Percentiles rank a stretch among this genome's conserved stretches.
These are phyloP conservation scores for Megacollybia platyphylla DNA, from an alignment of 1,284 basidiomycete genomes.

Conservation along the genomic window DNA sequence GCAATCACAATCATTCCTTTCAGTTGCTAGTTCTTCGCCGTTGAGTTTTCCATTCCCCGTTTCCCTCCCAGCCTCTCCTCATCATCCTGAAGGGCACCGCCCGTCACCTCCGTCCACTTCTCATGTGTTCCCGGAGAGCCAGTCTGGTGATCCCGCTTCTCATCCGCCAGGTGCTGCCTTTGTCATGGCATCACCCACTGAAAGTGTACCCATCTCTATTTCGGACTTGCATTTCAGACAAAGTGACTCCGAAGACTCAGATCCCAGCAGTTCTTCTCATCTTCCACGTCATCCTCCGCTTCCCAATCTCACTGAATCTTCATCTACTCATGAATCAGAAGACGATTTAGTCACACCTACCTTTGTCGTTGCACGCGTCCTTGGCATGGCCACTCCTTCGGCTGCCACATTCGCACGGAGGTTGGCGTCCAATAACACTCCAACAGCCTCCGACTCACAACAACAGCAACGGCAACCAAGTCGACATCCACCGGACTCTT, in stretches of 20 bases:
- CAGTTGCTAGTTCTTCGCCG: slow-evolving; percentile 14
- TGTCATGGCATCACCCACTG: slow-evolving; percentile 37
- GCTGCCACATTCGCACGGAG: not conserved
- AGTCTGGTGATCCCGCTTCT: not conserved
- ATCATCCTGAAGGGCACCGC: slow-evolving; percentile 15
- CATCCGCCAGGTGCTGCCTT: slow-evolving; percentile 5
- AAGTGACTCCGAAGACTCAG: slow-evolving; percentile 27
- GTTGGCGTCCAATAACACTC: too few relatives aligned
- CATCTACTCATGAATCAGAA: slow-evolving; percentile 24
- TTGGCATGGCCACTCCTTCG: not conserved
- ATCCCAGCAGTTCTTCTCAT: not conserved
- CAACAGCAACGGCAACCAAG: too few relatives aligned
- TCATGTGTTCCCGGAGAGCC: slow-evolving; percentile 1
- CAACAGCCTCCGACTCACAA: too few relatives aligned
- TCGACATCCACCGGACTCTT: too few relatives aligned
- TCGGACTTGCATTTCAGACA: slow-evolving; percentile 54
- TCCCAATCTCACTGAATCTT: slow-evolving; percentile 33
- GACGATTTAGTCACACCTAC: not conserved
- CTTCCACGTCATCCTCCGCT: slow-evolving; percentile 5
- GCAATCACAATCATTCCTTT: slow-evolving; percentile 2
- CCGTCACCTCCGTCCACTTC: slow-evolving; percentile 8
- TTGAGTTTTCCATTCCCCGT: slow-evolving; percentile 26
- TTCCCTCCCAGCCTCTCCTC: slow-evolving; percentile 26
- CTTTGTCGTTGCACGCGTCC: not conserved
- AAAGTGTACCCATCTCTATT: slow-evolving; percentile 56